phyloP scores from a whole-genome alignment of 352 stramenopile species.

The Pythium sukuiense region DNA sequence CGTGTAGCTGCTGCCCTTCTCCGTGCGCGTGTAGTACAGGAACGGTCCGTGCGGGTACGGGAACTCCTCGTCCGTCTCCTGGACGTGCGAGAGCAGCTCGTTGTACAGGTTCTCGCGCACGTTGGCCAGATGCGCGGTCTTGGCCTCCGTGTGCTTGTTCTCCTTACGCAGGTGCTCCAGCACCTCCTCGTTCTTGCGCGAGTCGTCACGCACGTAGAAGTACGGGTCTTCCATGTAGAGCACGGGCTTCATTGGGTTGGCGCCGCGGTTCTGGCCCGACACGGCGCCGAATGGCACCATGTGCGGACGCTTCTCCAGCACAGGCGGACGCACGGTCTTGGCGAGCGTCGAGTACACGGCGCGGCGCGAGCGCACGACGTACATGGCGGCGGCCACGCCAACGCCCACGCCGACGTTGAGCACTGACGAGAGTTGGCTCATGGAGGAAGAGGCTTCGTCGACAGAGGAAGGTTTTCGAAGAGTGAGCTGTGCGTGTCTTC shows the following conservation, averaged over 20 bases:
- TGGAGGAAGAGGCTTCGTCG: constrained; percentile 15
- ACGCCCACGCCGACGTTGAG: constrained; percentile 59
- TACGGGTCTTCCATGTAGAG: constrained; percentile 92
- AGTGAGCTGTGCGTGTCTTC: background rate
- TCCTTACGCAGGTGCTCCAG: constrained; percentile 91
- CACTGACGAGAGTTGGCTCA: constrained; percentile 44
- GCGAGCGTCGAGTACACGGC: constrained; percentile 59
- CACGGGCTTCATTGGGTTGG: constrained; percentile 89
- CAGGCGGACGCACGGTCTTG: constrained; percentile 43
- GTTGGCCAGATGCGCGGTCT: constrained; percentile 85
- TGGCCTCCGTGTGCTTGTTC: constrained; percentile 91
- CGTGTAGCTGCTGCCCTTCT: constrained; percentile 83
- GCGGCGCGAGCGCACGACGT: constrained; percentile 55
- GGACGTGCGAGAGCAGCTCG: constrained; percentile 90
- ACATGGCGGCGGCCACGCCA: constrained; percentile 53
- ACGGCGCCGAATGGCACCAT: constrained; percentile 86
- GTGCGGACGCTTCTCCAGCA: constrained; percentile 69
- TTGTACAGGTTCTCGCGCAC: constrained; percentile 90
- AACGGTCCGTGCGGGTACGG: constrained; percentile 81
- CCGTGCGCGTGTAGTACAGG: constrained; percentile 89
- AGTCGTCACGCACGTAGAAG: constrained; percentile 95
- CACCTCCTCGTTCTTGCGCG: constrained; percentile 90
- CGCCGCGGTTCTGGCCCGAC: constrained; percentile 74
- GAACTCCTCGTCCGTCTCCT: constrained; percentile 86
- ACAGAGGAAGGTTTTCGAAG: constrained; percentile 3